Evolutionary conservation across 2,329 filamentous ascomycete species (phyloP), one percentile per base, ranked within the genome.

Genomic region (Beauveria medogensis): DNA sequence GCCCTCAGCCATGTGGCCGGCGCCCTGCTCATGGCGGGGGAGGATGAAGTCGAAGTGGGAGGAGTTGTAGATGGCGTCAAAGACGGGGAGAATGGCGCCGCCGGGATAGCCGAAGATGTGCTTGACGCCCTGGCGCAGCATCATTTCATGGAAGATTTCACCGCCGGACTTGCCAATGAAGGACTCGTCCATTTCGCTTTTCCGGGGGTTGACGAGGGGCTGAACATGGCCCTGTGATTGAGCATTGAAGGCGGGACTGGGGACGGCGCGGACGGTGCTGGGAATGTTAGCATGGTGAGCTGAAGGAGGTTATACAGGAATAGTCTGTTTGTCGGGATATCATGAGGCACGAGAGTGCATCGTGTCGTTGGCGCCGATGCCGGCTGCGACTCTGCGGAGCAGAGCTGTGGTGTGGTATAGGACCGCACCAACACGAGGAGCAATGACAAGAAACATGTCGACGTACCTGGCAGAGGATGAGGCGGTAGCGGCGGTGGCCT

Each of bases 111-210:
- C 89, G 71, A 92, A 97, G 71, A 97, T 84, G 74, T 97, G 91
- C 79, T 97, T 94, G 61, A 99, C 93, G 68, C 82, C 84, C 69
- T 93, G 90, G 71, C 93, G 84, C 64, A 96, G 82, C 92, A 99
- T 97, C 93, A 97, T 97, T 78, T 97, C 93, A 75, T 97, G 92
- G 77, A 97, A 96, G 69, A 97, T 97, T 76, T 97, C 88, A 72
- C 94, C 94, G 72, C 94, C 93, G 55, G 86, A 96, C 82, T 92
- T 93, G 65, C 93, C 93, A 71, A 97, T 91, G 67, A 86, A 91
- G 87, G 89, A 92, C 74, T 92, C 89, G 74, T 92, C 89, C 81
- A 92, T 87, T 64, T 88, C 84, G 61, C 80, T 79, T 63, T 78
- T 75, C 69, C 80, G 77, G 59, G 78, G 77, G 71, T 83, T 83